A percentile compares a stretch with the other conserved stretches of the same genome.
Evolutionary conservation across 78 protist genomes (phyloP).

Genomic region (Guillardia theta): DNA sequence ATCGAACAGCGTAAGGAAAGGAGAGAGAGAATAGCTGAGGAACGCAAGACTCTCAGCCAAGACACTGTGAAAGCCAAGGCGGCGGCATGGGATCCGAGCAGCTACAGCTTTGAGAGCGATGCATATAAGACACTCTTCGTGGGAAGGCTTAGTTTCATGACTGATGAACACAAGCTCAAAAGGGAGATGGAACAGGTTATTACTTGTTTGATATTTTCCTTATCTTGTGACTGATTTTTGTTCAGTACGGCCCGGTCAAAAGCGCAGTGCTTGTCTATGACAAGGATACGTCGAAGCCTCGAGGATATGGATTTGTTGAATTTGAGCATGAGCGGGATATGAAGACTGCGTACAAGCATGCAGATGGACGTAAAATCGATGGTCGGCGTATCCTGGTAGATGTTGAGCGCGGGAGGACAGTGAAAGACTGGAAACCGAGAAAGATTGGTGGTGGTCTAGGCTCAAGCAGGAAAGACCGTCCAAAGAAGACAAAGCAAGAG

Average conservation of each 20-base stretch:
- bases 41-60: not conserved
- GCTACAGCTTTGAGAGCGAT: not conserved
- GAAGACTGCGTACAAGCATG: conserved; percentile 75
- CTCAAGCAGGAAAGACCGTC: not conserved
- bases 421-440: conserved; percentile 82
- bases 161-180: conserved; percentile 66
- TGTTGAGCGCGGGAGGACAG: conserved; percentile 89
- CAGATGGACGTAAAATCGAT: conserved; percentile 74
- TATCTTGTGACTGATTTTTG: too few species aligned
- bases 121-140: conserved; percentile 52
- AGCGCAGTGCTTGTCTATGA: conserved; percentile 57
- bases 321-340: conserved; percentile 83
- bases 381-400: conserved; percentile 81
- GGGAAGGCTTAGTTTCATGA: conserved; percentile 55
- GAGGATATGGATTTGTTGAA: conserved; percentile 89
- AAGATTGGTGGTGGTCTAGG: conserved; percentile 61
- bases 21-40: not conserved
- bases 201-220: not conserved
- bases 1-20: not conserved
- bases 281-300: conserved; percentile 62
- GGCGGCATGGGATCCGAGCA: not conserved
- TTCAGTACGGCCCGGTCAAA: conserved; percentile 46
- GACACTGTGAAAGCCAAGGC: not conserved
- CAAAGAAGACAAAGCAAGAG: not conserved
- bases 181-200: conserved; percentile 65